These are phyloP conservation scores for Fusarium irregulare DNA, from an alignment of 2,329 filamentous ascomycete genomes.

Conservation along the genomic window DNA sequence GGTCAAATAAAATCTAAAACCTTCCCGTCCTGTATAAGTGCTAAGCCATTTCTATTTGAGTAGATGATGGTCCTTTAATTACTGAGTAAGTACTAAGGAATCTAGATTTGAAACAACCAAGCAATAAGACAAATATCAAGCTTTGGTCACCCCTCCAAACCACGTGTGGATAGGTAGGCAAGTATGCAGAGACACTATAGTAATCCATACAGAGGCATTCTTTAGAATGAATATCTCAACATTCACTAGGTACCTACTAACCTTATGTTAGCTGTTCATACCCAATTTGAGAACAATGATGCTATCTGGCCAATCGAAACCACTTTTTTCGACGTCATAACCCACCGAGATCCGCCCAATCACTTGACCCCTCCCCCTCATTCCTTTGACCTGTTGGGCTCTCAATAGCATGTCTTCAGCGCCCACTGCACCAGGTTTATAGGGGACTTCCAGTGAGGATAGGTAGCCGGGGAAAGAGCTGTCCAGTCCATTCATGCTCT, in stretches of 20 bases:
- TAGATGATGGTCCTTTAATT: background rate
- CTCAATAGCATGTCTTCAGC: conserved; percentile 4
- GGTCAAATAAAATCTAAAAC: background rate
- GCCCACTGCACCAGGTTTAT: conserved; percentile 8
- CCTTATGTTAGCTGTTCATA: background rate
- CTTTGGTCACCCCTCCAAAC: background rate
- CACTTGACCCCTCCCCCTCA: conserved; percentile 41
- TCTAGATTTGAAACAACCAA: background rate
- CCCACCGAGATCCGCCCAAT: conserved; percentile 33
- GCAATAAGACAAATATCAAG: background rate
- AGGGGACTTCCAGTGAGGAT: conserved; percentile 5
- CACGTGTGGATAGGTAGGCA: background rate
- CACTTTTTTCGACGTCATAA: conserved; percentile 39
- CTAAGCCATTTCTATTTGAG: background rate
- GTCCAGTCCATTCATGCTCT: background rate
- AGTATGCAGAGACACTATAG: background rate
- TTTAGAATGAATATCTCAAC: background rate
- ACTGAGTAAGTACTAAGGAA: background rate
- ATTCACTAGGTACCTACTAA: background rate
- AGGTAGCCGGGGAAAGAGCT: background rate
- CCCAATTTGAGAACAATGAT: conserved; percentile 15
- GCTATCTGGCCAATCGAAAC: conserved; percentile 29
- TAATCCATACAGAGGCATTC: background rate
- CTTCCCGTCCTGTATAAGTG: background rate
- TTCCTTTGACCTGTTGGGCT: background rate